A percentile compares a stretch with the other conserved stretches of the same genome.
These are phyloP conservation scores for Fusarium mundagurra DNA, from an alignment of 2,329 filamentous ascomycete genomes.

Conservation along the genomic window DNA sequence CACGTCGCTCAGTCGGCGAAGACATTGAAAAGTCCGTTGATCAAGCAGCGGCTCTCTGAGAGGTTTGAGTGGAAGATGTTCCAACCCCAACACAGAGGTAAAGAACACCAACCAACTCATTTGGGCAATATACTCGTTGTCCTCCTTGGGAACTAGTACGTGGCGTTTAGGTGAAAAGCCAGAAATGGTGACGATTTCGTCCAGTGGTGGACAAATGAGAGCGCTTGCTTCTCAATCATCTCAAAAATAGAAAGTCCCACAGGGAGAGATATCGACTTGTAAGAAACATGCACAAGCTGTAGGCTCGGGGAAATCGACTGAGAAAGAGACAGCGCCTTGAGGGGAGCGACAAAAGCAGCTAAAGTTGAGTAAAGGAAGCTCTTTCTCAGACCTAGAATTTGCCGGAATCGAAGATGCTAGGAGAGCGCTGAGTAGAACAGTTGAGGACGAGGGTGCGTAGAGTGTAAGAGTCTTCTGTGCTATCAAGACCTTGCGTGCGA, in stretches of 20 bases:
- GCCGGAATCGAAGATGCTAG: background rate
- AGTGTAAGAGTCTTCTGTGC: background rate
- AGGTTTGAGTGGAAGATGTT: background rate
- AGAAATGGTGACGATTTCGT: background rate
- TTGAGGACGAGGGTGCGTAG: rapidly evolving
- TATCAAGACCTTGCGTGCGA: background rate
- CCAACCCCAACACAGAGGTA: background rate
- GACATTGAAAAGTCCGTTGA: background rate
- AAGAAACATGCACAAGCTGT: background rate
- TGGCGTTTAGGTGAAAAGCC: background rate
- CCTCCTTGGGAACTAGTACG: background rate
- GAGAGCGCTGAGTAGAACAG: background rate
- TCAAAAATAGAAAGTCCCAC: background rate
- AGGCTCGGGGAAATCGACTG: background rate
- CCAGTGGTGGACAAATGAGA: background rate
- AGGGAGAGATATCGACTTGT: background rate
- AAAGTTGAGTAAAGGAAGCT: background rate
- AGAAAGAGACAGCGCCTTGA: background rate
- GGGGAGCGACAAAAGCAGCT: rapidly evolving
- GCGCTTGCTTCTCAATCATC: background rate
- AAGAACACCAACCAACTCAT: background rate
- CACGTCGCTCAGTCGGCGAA: background rate
- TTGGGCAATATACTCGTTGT: background rate
- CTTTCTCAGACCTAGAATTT: background rate
- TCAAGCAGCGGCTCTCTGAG: background rate